These are phyloP conservation scores for Sporopachydermia lactativora DNA, from an alignment of 805 yeast species.

Conservation along the genomic window DNA sequence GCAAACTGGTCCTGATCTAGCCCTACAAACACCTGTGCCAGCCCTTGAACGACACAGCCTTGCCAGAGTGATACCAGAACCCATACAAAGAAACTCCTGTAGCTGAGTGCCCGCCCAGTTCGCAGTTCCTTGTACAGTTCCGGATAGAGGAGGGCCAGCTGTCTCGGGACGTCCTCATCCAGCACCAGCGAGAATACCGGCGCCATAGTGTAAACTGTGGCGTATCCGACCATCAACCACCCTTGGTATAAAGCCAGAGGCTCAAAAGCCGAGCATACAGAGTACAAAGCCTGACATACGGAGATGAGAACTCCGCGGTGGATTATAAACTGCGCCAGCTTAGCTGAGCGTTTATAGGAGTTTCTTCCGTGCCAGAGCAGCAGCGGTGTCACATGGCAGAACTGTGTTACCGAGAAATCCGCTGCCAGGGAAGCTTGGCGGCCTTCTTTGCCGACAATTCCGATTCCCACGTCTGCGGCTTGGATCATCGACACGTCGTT, in stretches of 20 bases:
- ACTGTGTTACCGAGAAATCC: slow-evolving; percentile 87
- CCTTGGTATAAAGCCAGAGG: slow-evolving; percentile 94
- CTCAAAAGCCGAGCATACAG: slow-evolving; percentile 75
- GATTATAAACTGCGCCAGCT: slow-evolving; percentile 87
- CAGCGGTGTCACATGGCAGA: slow-evolving; percentile 74
- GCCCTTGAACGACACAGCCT: slow-evolving; percentile 71
- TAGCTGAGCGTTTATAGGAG: slow-evolving; percentile 90
- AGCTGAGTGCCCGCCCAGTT: slow-evolving; percentile 74
- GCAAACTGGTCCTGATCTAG: slow-evolving; percentile 38
- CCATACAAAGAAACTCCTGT: slow-evolving; percentile 85
- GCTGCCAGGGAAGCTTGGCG: slow-evolving; percentile 96
- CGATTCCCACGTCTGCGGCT: slow-evolving; percentile 97
- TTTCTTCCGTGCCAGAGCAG: slow-evolving; percentile 97
- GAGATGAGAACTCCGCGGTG: slow-evolving; percentile 92
- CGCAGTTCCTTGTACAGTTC: slow-evolving; percentile 89
- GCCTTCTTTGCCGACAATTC: slow-evolving; percentile 98
- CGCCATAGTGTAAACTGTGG: slow-evolving; percentile 94
- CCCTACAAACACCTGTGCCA: slow-evolving; percentile 67
- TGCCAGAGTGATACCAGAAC: slow-evolving; percentile 80
- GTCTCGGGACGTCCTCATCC: slow-evolving; percentile 85
- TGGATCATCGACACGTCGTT: slow-evolving; percentile 98
- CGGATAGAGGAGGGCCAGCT: slow-evolving; percentile 79
- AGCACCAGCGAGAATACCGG: slow-evolving; percentile 91
- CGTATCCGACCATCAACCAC: slow-evolving; percentile 96
- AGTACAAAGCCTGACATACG: slow-evolving; percentile 88